phyloP scores from a whole-genome alignment of 2,329 filamentous ascomycete genomes.

The Raffaelea arxii region DNA sequence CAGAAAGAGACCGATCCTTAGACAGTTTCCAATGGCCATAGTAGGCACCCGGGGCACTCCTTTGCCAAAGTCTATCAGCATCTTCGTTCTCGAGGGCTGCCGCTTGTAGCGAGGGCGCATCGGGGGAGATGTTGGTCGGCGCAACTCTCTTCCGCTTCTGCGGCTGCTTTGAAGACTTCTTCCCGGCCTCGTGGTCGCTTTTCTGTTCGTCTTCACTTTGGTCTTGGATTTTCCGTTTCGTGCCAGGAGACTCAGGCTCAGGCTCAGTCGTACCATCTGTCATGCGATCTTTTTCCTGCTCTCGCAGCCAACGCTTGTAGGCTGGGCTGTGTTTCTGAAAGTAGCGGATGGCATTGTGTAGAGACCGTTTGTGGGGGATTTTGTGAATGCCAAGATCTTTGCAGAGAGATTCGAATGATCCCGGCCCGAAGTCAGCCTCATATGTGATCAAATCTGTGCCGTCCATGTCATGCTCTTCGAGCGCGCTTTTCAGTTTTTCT shows the following conservation, averaged over 20 bases:
- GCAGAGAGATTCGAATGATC: constrained; percentile 37
- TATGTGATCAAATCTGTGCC: constrained; percentile 54
- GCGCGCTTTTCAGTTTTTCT: constrained; percentile 36
- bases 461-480: constrained; percentile 55
- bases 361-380: constrained; percentile 45
- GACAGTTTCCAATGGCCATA: constrained; percentile 23
- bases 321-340: constrained; percentile 42
- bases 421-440: constrained; percentile 32
- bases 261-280: no score
- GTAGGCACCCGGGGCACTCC: constrained; percentile 19
- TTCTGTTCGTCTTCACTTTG: neutral
- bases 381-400: constrained; percentile 46
- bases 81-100: neutral
- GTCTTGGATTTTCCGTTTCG: no score
- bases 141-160: constrained; percentile 20
- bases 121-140: constrained; percentile 14
- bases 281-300: neutral
- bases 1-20: constrained; percentile 6
- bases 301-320: constrained; percentile 29
- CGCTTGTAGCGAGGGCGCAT: neutral
- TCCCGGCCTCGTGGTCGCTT: neutral
- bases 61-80: constrained; percentile 3
- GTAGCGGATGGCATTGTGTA: constrained; percentile 47
- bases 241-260: neutral
- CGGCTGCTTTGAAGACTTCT: constrained; percentile 6